Evolutionary conservation across 805 yeast species (phyloP).

Genomic region (Debaryomyces hansenii): DNA sequence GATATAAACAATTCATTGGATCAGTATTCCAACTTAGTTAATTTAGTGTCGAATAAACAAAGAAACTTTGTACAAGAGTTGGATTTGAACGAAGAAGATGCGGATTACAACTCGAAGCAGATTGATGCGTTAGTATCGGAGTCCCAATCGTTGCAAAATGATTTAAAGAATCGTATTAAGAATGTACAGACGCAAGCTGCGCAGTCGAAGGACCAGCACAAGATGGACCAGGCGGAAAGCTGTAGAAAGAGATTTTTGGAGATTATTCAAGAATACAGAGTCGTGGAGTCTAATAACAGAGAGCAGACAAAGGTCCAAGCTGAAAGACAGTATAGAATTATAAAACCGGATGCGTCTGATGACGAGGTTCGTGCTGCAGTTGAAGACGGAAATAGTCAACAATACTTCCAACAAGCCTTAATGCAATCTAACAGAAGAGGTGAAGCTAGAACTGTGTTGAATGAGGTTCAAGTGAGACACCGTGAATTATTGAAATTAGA

Average conservation of each 20-base stretch:
- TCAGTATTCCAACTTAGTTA: constrained; percentile 39
- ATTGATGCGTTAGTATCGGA: constrained; percentile 76
- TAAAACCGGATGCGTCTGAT: constrained; percentile 80
- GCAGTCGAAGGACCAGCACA: constrained; percentile 63
- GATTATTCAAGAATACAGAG: constrained; percentile 82
- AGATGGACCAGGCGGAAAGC: constrained; percentile 87
- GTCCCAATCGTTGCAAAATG: constrained; percentile 73
- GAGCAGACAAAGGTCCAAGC: constrained; percentile 85
- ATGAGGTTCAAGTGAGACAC: constrained; percentile 95
- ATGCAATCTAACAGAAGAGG: constrained; percentile 85
- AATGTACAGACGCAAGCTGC: constrained; percentile 69
- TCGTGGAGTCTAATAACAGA: constrained; percentile 82
- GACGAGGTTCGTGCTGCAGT: constrained; percentile 83
- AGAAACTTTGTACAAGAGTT: constrained; percentile 41
- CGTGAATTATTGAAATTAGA: constrained; percentile 92
- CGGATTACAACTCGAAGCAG: constrained; percentile 67
- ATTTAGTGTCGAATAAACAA: constrained; percentile 41
- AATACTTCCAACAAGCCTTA: constrained; percentile 91
- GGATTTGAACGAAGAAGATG: constrained; percentile 37
- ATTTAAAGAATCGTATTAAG: constrained; percentile 75
- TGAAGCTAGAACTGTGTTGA: constrained; percentile 91
- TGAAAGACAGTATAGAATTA: constrained; percentile 88
- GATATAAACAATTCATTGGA: constrained; percentile 45
- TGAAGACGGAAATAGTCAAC: constrained; percentile 82
- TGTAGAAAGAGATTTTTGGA: constrained; percentile 81